Evolutionary conservation across 1,139 yeast genomes (phyloP), one percentile per base, ranked within the genome.

Genomic region (Geotrichum cucujoidarum): DNA sequence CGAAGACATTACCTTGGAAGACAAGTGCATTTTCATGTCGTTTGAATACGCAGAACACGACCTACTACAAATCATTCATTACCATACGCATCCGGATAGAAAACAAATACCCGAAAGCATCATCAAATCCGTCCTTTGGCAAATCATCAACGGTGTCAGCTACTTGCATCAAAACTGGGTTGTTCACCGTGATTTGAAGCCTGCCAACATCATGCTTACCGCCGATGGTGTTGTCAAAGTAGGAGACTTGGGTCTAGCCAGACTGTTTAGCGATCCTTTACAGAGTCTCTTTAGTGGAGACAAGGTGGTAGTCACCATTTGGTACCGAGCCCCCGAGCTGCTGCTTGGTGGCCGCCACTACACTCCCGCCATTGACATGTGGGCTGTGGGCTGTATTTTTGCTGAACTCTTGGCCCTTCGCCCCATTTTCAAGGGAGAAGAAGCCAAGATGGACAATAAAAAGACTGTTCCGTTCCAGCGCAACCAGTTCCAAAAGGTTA

Each of bases 301-400:
- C 66, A 92, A 92, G 67, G 97, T 94, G 17, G 98, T 92, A 47
- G 98, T 92, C 11, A 92, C 98, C 0, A 92, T 92, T 52, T 92
- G 98, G 98, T 92, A 92, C 65, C 74, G 98, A 55, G 97, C 98
- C 0, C 97, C 98, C 0, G 98, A 92, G 63, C 71, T 92, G 40
- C 70, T 92, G 34, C 68, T 92, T 35, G 98, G 98, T 0, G 89
- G 95, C 1, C 72, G 96, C 43, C 96, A 92, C 67, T 92, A 92
- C 63, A 85, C 97, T 0, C 95, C 97, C 0, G 92, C 97, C 0
- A 84, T 92, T 40, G 97, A 92, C 66, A 66, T 88, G 47, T 92
- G 98, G 98, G 97, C 98, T 0, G 88, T 89, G 8, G 98, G 98
- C 0, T 92, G 98, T 65, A 92, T 94, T 8, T 74, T 92, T 56